These are phyloP conservation scores for Geopyxis carbonaria DNA, from an alignment of 495 filamentous ascomycete genomes.

Conservation along the genomic window DNA sequence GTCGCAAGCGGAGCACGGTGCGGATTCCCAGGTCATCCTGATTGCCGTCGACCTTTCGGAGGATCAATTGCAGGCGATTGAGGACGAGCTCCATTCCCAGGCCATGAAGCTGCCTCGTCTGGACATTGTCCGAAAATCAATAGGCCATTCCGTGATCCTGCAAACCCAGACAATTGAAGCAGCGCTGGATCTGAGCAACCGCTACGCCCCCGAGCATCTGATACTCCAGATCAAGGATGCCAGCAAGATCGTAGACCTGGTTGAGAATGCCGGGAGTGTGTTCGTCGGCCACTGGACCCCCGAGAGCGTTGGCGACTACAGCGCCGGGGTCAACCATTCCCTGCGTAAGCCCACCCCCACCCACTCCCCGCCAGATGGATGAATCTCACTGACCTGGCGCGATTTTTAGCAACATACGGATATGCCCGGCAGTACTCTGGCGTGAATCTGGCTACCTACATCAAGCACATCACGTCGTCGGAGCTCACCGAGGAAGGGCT, in stretches of 20 bases:
- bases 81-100: conserved; percentile 77
- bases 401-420: conserved; percentile 66
- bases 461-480: conserved; percentile 91
- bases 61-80: conserved; percentile 55
- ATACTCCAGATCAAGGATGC: conserved; percentile 75
- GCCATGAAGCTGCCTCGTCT: conserved; percentile 77
- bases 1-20: conserved; percentile 90
- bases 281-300: conserved; percentile 94
- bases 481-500: conserved; percentile 75
- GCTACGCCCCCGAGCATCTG: conserved; percentile 93
- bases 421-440: conserved; percentile 97
- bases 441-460: conserved; percentile 84
- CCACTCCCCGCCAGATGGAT: neutral
- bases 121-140: conserved; percentile 82
- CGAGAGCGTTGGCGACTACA: conserved; percentile 94
- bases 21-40: conserved; percentile 85
- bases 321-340: conserved; percentile 91
- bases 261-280: conserved; percentile 90
- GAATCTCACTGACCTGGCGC: too few species aligned
- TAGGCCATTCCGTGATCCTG: conserved; percentile 78
- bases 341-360: conserved; percentile 50
- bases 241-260: conserved; percentile 49
- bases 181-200: conserved; percentile 75
- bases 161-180: conserved; percentile 62
- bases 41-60: conserved; percentile 71